Base-by-base conservation (phyloP, 352 stramenopile genomes). In the Pythium scleroteichum region DNA sequence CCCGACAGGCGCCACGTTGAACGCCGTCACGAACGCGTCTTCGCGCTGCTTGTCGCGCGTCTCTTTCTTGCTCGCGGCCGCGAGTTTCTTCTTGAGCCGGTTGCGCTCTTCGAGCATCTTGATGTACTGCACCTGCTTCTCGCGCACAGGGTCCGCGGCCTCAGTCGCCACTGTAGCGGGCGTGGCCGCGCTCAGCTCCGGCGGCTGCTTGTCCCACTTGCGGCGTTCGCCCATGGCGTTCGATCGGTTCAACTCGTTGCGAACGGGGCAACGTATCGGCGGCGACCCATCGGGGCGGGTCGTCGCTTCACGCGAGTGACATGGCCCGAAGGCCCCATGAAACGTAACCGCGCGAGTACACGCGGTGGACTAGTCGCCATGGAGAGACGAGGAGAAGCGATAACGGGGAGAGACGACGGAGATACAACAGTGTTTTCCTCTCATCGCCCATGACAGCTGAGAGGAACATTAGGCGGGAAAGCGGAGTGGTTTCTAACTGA, bases 101-200 rank as follows among this genome's bases (percentile, higher is more conserved):
- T 94, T 92, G 53, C 82, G 78, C 62, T 94, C 85, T 48, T 94
- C 85, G 35, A 94, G 64, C 57, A 92, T 87, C 68, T 86, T 87
- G 56, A 94, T 85, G 62, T 92, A 94, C 71, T 92, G 79, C 26
- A 78, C 58, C 60, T 92, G 82, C 71, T 89, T 91, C 59, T 90
- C 80, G 13, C 86, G 61, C 49, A 90, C 79, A 0, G 81, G 75
- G 38, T 90, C 82, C 13, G 54, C 41, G 42, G 50, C 45, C 39
- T 70, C 70, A 3, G 61, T 20, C 10, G 72, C 57, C 9, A 45
- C 19, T 12, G 10, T 14, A 2, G 7, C 24, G n/a, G n/a, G n/a
- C n/a, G n/a, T n/a, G 35, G 19, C n/a, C 7, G 5, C 27, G 46
- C 17, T 39, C 2, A n/a, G 32, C 38, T 53, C 40, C 47, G 54